Conservation (phyloP, 1,284 basidiomycete genomes). For the Cryptococcus wingfieldii region DNA sequence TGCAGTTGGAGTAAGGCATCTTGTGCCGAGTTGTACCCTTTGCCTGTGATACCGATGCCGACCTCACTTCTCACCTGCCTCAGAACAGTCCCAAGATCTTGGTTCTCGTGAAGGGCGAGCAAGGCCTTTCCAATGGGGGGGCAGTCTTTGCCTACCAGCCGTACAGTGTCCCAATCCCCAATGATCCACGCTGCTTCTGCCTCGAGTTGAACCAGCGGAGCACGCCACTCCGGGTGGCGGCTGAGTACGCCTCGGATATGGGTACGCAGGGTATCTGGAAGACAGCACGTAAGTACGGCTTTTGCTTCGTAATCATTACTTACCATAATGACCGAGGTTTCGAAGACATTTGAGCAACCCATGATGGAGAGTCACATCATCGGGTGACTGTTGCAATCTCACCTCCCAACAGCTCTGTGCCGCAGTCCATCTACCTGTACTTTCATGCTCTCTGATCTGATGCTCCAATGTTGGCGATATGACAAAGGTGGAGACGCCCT, state of each 20-base stretch:
- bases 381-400: constrained; percentile 82
- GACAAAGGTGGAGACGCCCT: constrained; percentile 87
- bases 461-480: constrained; percentile 88
- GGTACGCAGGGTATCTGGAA: constrained; percentile 85
- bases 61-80: constrained; percentile 67
- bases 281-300: constrained; percentile 4
- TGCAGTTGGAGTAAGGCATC: constrained; percentile 84
- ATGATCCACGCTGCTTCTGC: constrained; percentile 95
- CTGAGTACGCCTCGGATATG: constrained; percentile 90
- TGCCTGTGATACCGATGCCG: constrained; percentile 75
- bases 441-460: constrained; percentile 97
- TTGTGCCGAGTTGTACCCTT: constrained; percentile 79
- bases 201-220: constrained; percentile 73
- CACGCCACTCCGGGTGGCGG: constrained; percentile 78
- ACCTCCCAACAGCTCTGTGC: constrained; percentile 99
- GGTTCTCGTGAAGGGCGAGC: constrained; percentile 66
- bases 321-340: constrained; percentile 96
- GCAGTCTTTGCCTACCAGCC: constrained; percentile 56
- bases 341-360: constrained; percentile 87
- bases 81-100: constrained; percentile 56
- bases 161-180: constrained; percentile 84
- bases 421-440: constrained; percentile 93
- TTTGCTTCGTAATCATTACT: constrained; percentile 25
- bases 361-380: constrained; percentile 82
- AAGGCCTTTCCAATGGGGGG: constrained; percentile 78